Conservation (phyloP, 805 yeast genomes). For the Myxozyma sirexii region DNA sequence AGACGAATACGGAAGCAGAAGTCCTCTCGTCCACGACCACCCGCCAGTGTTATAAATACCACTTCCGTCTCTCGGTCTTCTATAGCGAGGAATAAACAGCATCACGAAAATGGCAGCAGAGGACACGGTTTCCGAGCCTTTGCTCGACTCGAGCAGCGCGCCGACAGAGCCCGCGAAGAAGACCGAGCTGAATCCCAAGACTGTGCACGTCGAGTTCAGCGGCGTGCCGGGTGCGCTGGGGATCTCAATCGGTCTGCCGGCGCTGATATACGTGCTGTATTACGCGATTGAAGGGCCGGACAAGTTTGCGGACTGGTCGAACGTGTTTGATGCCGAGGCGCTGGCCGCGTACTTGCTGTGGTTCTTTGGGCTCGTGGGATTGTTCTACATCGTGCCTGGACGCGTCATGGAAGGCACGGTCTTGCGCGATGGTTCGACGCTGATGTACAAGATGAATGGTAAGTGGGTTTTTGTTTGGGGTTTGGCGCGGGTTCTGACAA, state of each 20-base stretch:
- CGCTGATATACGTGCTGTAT: conserved; percentile 60
- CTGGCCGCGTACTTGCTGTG: conserved; percentile 72
- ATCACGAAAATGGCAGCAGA: conserved; percentile 2
- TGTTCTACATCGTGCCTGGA: conserved; percentile 73
- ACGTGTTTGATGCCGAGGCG: conserved; percentile 37
- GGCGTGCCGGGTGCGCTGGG: conserved; percentile 75
- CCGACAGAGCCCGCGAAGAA: not conserved
- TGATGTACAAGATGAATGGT: conserved; percentile 84
- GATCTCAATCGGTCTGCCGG: conserved; percentile 69
- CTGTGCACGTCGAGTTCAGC: conserved; percentile 71
- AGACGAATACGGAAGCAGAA: not conserved
- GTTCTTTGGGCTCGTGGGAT: conserved; percentile 65
- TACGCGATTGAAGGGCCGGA: conserved; percentile 59
- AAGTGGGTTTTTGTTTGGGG: conserved; percentile 33
- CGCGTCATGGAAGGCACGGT: conserved; percentile 61
- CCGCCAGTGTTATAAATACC: no score
- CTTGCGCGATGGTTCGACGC: conserved; percentile 73
- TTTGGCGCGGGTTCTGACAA: no score
- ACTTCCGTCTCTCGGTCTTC: no score
- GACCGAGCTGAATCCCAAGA: conserved; percentile 60
- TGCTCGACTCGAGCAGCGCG: not conserved
- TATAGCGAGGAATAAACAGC: no score
- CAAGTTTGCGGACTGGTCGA: conserved; percentile 35
- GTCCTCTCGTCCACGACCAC: no score
- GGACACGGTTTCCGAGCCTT: conserved; percentile 12